Conservation (phyloP, 306 rosid species). For the Corylus americana region DNA sequence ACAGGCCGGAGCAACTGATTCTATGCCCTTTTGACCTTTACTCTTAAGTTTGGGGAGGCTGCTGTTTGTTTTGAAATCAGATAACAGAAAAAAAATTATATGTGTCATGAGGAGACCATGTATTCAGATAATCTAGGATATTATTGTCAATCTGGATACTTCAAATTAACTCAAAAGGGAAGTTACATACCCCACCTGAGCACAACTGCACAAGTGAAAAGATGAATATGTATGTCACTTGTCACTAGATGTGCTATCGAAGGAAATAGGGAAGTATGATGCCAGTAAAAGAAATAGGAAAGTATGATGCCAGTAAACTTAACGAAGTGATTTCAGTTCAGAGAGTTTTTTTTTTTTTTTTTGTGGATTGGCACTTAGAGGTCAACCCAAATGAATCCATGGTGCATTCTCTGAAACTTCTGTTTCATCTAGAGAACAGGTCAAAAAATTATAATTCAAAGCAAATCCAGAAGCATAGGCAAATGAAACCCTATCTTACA, state of each 20-base stretch:
- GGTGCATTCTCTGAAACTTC: neutral
- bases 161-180: neutral
- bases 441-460: neutral
- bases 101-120: neutral
- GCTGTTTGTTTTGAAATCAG: constrained; percentile 7
- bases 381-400: neutral
- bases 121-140: neutral
- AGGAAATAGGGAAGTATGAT: neutral
- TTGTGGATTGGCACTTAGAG: neutral
- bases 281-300: neutral
- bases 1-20: neutral
- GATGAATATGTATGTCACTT: neutral
- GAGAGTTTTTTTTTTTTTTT: neutral
- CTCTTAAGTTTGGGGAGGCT: neutral
- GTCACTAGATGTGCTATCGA: neutral
- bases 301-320: neutral
- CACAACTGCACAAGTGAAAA: neutral
- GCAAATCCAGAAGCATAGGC: neutral
- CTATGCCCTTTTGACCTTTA: neutral
- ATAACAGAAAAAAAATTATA: neutral
- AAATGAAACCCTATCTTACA: neutral
- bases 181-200: neutral
- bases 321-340: neutral
- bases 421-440: neutral
- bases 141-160: neutral